Conservation (phyloP, 208 protist genomes). For the Borovskyia barvae region DNA sequence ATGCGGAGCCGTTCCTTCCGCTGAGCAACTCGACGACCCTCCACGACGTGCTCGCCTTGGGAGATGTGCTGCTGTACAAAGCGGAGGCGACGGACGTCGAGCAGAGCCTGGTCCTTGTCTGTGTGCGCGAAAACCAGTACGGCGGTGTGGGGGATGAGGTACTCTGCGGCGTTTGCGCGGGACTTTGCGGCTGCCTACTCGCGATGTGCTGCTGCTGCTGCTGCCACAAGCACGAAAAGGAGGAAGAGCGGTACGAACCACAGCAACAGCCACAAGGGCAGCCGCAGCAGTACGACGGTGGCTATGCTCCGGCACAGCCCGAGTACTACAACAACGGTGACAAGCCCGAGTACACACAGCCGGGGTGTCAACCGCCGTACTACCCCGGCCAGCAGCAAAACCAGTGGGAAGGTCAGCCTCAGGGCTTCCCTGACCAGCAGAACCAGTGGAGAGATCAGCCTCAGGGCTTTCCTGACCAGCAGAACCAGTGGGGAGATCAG, state of each 20-base stretch:
- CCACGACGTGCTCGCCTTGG: conserved; percentile 10
- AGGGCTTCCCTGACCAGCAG: too few relatives aligned
- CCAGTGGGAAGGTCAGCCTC: background rate
- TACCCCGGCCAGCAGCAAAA: background rate
- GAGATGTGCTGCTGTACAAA: background rate
- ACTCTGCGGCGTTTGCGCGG: conserved; percentile 15
- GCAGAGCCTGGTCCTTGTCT: conserved; percentile 15
- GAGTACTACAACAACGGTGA: conserved; percentile 30
- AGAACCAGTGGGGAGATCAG: conserved; percentile 6
- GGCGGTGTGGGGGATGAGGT: conserved; percentile 8
- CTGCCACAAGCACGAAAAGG: background rate
- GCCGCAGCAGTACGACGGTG: conserved; percentile 6
- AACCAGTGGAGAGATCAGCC: too few relatives aligned
- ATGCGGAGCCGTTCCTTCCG: conserved; percentile 4
- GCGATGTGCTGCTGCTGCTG: conserved; percentile 11
- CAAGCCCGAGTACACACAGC: conserved; percentile 2
- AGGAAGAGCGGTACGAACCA: background rate
- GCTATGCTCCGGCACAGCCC: conserved; percentile 20
- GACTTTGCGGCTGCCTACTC: conserved; percentile 12
- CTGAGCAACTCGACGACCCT: conserved; percentile 9
- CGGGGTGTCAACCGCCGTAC: too few relatives aligned
- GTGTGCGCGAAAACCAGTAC: conserved; percentile 12
- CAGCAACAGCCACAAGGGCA: conserved; percentile 9
- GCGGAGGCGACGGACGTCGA: background rate
- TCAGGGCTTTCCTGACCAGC: background rate